Conservation (phyloP, 768 basidiomycete genomes). For the Podaxis sp. region DNA sequence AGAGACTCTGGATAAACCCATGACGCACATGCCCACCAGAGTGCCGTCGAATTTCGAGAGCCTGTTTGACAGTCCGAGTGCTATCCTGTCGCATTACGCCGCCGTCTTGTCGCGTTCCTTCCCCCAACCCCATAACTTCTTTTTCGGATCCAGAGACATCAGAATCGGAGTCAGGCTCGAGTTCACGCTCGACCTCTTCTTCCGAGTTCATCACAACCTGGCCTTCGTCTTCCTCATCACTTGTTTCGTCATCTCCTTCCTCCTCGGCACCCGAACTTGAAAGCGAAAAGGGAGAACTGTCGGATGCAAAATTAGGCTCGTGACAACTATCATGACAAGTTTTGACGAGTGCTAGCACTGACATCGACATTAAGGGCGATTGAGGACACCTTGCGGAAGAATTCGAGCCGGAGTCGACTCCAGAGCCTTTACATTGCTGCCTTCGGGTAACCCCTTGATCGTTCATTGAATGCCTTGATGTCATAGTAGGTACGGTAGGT, state of each 20-base stretch:
- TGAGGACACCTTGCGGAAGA: not conserved
- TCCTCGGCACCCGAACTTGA: conserved; percentile 2
- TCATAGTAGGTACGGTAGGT: not conserved
- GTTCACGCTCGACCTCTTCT: conserved; percentile 11
- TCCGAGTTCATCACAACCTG: conserved; percentile 3
- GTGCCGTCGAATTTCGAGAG: not conserved
- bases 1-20: not conserved
- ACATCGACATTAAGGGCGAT: not conserved
- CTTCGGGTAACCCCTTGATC: not conserved
- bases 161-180: conserved; percentile 6
- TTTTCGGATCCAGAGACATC: not conserved
- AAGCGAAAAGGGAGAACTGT: not conserved
- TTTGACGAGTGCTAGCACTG: not conserved
- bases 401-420: not conserved
- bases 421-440: not conserved
- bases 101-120: not conserved
- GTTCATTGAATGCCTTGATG: not conserved
- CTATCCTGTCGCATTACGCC: not conserved
- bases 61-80: not conserved
- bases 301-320: not conserved
- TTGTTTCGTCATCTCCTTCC: not conserved
- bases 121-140: not conserved
- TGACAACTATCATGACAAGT: not conserved
- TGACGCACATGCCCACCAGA: not conserved
- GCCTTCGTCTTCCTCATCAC: not conserved